phyloP scores from a whole-genome alignment of 176 grass and related monocot species.

The Hordeum marinum region DNA sequence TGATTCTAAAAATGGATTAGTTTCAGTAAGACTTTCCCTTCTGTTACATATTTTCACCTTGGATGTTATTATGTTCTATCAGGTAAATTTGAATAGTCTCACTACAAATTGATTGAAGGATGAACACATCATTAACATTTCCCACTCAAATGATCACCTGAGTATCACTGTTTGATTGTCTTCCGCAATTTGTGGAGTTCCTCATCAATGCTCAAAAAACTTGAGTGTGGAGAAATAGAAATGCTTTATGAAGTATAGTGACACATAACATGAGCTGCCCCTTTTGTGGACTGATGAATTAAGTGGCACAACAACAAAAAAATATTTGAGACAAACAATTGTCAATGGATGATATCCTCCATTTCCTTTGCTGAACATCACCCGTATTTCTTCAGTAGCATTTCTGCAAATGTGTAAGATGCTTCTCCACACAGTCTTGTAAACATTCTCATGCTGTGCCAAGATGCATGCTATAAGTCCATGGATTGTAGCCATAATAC shows the following conservation, averaged over 20 bases:
- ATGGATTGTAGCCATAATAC: not conserved
- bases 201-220: not conserved
- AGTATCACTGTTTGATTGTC: not conserved
- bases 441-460: not conserved
- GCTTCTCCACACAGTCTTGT: not conserved
- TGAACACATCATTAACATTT: constrained; percentile 8
- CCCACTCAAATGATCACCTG: not conserved
- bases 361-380: not conserved
- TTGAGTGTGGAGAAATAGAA: not conserved
- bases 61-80: not conserved
- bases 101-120: not conserved
- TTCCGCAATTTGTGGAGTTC: not conserved
- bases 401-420: not conserved
- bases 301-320: not conserved
- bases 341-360: not conserved
- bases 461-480: not conserved
- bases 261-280: too few relatives aligned
- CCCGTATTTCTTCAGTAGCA: not conserved
- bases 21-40: constrained; percentile 30
- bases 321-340: not conserved
- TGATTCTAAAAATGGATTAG: constrained; percentile 77
- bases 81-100: not conserved
- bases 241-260: not conserved
- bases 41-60: not conserved
- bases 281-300: not conserved